Base-by-base conservation (phyloP, 2,329 filamentous ascomycete species). In the Orbilia blumenaviensis region DNA sequence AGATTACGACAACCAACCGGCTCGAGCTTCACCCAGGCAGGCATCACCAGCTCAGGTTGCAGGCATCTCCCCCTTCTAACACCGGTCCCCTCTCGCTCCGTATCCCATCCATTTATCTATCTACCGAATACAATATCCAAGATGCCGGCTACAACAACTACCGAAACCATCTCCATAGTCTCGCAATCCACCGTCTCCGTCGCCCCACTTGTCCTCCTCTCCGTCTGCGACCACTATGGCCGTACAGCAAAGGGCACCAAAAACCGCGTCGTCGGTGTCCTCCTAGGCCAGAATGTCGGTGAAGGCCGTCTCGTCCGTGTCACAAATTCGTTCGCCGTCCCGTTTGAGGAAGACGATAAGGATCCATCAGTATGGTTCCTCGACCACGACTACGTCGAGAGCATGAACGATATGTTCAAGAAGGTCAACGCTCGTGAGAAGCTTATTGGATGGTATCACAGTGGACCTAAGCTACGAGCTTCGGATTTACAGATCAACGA, bases 391-490 rank as follows among this genome's bases (percentile, higher is more conserved):
- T 99, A 97, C 82, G 92, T 99, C 84, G 95, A 99, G 85, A 92
- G 91, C 80, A 99, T 99, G 95, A 96, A 95, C 85, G 95, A 98
- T 84, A 99, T 99, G 95, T 99, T 99, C 88, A 99, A 99, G 87
- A 98, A 98, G 86, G 94, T 99, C 87, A 99, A 99, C 86, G 95
- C 95, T 77, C 88, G 92, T 78, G 95, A 99, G 86, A 98, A 98
- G 89, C 88, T 99, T 83, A 96, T 99, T 87, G 95, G 95, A 82
- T 99, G 95, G 95, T 99, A 99, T 84, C 95, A 99, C 85, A 96
- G 95, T 18, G 95, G 95, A 44, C 95, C 95, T 41, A 99, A 98
- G 87, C 87, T 99, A 81, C 90, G 95, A 82, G 94, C 94, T 67
- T 97, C 95, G 50, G 95, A 99, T 86, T 86, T 99, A 80, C 92